phyloP scores from a whole-genome alignment of 2,329 filamentous ascomycete species.

The Phialophora verrucosa region DNA sequence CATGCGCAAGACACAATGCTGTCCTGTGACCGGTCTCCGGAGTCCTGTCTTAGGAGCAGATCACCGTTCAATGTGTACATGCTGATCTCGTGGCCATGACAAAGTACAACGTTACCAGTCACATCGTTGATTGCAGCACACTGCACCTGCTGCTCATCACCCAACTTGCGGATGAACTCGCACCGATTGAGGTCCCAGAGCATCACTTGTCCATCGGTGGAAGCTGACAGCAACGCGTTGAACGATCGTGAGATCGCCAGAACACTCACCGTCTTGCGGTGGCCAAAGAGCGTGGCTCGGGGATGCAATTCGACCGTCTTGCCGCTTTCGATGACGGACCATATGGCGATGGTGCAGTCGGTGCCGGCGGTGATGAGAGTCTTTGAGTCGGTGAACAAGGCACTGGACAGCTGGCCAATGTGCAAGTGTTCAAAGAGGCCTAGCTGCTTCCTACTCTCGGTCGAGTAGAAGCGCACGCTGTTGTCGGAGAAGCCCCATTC shows the following conservation, averaged over 20 bases:
- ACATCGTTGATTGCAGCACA: slow-evolving; percentile 88
- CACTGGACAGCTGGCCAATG: slow-evolving; percentile 82
- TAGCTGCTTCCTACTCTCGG: slow-evolving; percentile 79
- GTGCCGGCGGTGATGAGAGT: slow-evolving; percentile 90
- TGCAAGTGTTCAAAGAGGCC: slow-evolving; percentile 94
- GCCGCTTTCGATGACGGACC: slow-evolving; percentile 67
- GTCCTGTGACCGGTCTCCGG: slow-evolving; percentile 75
- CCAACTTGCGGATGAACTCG: slow-evolving; percentile 80
- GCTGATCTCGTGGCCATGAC: slow-evolving; percentile 73
- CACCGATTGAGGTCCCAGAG: slow-evolving; percentile 94
- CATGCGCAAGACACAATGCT: slow-evolving; percentile 82
- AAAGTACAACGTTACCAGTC: slow-evolving; percentile 86
- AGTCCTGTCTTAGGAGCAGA: slow-evolving; percentile 77
- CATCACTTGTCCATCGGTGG: slow-evolving; percentile 79
- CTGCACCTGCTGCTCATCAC: slow-evolving; percentile 59
- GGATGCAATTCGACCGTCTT: slow-evolving; percentile 80
- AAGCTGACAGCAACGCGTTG: slow-evolving; percentile 83
- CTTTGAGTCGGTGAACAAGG: slow-evolving; percentile 84
- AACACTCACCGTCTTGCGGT: slow-evolving; percentile 79
- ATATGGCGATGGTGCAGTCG: slow-evolving; percentile 89
- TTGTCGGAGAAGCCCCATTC: slow-evolving; percentile 97
- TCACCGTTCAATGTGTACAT: slow-evolving; percentile 90
- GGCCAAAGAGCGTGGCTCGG: slow-evolving; percentile 83
- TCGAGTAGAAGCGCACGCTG: slow-evolving; percentile 87
- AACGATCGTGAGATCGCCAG: slow-evolving; percentile 88